phyloP scores from a whole-genome alignment of 352 stramenopile species.

The Pythium aquatile region DNA sequence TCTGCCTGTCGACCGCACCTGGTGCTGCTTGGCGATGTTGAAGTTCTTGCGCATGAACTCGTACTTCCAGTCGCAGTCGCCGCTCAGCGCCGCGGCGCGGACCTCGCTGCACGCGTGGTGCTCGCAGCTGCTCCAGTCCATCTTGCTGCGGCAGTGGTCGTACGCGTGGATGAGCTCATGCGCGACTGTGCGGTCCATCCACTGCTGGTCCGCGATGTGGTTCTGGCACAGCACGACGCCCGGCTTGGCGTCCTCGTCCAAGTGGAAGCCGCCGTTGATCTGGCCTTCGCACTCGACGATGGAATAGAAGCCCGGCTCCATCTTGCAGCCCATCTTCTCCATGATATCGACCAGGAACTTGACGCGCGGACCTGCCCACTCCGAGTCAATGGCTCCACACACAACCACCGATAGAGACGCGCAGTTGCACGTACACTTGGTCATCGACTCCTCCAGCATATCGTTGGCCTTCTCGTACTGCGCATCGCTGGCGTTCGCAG shows the following conservation, averaged over 20 bases:
- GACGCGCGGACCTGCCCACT: constrained; percentile 59
- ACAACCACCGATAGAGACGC: not conserved
- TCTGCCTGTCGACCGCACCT: constrained; percentile 36
- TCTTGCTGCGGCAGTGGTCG: constrained; percentile 91
- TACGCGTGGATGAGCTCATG: constrained; percentile 94
- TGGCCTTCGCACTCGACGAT: constrained; percentile 81
- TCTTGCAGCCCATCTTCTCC: constrained; percentile 84
- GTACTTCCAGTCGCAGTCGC: constrained; percentile 91
- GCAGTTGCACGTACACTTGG: constrained; percentile 55
- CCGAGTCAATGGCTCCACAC: not conserved
- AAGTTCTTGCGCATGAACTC: constrained; percentile 92
- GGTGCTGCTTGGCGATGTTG: constrained; percentile 87
- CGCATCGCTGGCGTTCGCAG: constrained; percentile 17
- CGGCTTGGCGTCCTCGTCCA: constrained; percentile 73
- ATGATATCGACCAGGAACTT: constrained; percentile 82
- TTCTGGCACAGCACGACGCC: constrained; percentile 88
- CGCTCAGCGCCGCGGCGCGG: constrained; percentile 74
- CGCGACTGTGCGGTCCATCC: constrained; percentile 90
- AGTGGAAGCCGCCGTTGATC: constrained; percentile 85
- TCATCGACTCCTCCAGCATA: constrained; percentile 66
- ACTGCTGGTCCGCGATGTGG: constrained; percentile 88
- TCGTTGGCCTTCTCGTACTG: constrained; percentile 34
- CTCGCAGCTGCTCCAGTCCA: constrained; percentile 92
- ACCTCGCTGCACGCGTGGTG: constrained; percentile 93
- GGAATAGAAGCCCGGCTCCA: constrained; percentile 72